These are phyloP conservation scores for Drosera capensis DNA, from an alignment of 148 eudicot species.

Conservation along the genomic window DNA sequence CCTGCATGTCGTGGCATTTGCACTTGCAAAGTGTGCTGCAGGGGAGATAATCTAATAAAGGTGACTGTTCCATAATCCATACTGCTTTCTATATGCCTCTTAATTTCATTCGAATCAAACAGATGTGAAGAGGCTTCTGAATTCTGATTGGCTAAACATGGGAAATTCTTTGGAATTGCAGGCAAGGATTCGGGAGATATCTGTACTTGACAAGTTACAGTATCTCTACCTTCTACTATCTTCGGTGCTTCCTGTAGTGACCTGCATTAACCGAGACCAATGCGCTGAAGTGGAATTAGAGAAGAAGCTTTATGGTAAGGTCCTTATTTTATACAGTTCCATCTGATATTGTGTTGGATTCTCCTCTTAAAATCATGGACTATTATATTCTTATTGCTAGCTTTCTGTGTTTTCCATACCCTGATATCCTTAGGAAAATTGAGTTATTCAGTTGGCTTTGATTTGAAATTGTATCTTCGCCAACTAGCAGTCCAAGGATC, in stretches of 20 bases:
- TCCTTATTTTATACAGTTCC: no score
- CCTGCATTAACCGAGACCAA: slow-evolving; percentile 65
- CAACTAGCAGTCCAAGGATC: neutral
- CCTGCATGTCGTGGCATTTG: slow-evolving; percentile 97
- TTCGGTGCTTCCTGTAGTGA: slow-evolving; percentile 81
- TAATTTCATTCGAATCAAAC: no score
- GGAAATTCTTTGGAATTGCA: slow-evolving; percentile 13
- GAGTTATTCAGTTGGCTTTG: no score
- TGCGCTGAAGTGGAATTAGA: slow-evolving; percentile 79
- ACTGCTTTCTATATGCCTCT: no score
- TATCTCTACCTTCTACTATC: slow-evolving; percentile 69
- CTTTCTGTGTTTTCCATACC: no score
- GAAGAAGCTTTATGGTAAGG: slow-evolving; percentile 60
- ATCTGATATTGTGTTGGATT: no score
- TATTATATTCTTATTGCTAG: no score
- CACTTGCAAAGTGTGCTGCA: slow-evolving; percentile 72
- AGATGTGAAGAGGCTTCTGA: no score
- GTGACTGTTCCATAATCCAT: no score
- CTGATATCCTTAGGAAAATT: no score
- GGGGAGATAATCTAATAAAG: slow-evolving; percentile 75
- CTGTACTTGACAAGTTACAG: slow-evolving; percentile 66
- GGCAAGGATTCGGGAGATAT: slow-evolving; percentile 75
- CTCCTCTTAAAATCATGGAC: no score
- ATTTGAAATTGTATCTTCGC: no score
- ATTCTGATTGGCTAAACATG: neutral